Percentiles rank a stretch among this genome's conserved stretches.
phyloP scores from a whole-genome alignment of 352 stramenopile genomes.

The Globisporangium spiculum region DNA sequence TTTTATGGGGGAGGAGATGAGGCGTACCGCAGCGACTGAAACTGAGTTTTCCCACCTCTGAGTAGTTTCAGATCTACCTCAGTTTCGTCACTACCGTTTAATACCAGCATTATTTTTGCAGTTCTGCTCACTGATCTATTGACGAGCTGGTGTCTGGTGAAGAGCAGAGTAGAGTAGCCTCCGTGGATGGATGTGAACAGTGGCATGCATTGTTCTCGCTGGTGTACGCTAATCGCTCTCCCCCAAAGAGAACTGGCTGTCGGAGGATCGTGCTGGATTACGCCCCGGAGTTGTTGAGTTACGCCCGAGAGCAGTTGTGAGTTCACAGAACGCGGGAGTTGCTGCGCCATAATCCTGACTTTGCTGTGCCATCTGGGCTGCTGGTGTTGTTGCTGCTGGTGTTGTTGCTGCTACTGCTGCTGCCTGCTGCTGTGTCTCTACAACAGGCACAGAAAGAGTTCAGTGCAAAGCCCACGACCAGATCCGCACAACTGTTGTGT shows the following conservation, averaged over 20 bases:
- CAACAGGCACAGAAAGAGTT: background rate
- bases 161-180: background rate
- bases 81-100: background rate
- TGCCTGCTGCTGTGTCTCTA: background rate
- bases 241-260: background rate
- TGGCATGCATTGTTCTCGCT: background rate
- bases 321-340: background rate
- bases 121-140: background rate
- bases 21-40: background rate
- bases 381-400: background rate
- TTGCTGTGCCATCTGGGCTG: background rate
- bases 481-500: constrained; percentile 1
- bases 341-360: background rate
- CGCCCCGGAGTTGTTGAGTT: background rate
- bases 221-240: background rate
- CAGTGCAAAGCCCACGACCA: background rate
- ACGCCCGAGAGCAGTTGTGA: background rate
- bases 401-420: too few species aligned
- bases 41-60: background rate
- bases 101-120: background rate
- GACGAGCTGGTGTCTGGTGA: background rate
- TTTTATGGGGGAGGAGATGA: too few species aligned
- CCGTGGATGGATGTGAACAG: background rate
- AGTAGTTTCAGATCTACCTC: background rate
- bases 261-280: background rate